Evolutionary conservation across 202 grass and related monocot species (phyloP).

Genomic region (Digitaria exilis): DNA sequence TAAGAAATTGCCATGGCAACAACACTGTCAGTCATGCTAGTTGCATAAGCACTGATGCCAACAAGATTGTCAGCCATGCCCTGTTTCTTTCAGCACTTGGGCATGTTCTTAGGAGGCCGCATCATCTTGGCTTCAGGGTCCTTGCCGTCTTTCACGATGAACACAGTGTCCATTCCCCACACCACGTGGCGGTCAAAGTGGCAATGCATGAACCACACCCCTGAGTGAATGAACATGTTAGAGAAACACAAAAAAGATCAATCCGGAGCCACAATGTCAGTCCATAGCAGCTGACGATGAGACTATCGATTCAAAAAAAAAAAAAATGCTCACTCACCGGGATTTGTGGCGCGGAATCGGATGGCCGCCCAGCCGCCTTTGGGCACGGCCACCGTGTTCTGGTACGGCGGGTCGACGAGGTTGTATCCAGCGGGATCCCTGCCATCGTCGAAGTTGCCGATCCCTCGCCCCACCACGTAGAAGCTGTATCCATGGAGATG

Average conservation of each 20-base stretch:
- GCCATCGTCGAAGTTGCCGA: conserved; percentile 37
- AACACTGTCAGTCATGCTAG: too few species aligned
- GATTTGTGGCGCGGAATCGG: neutral
- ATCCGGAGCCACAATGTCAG: too few species aligned
- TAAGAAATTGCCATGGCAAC: too few species aligned
- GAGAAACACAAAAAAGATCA: neutral
- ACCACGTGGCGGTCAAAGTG: too few species aligned
- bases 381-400: conserved; percentile 1
- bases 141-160: too few species aligned
- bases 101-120: too few species aligned
- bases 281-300: too few species aligned
- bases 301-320: neutral
- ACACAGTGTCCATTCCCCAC: too few species aligned
- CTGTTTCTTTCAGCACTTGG: neutral
- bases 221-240: neutral
- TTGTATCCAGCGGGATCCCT: neutral
- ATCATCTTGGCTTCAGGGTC: neutral
- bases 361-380: neutral
- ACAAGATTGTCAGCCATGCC: neutral
- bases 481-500: conserved; percentile 57
- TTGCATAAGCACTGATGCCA: too few species aligned
- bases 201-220: too few species aligned
- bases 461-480: conserved; percentile 49
- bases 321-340: neutral
- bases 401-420: neutral